Base-by-base conservation (phyloP, 2,329 filamentous ascomycete genomes). In the Ustulina deusta region DNA sequence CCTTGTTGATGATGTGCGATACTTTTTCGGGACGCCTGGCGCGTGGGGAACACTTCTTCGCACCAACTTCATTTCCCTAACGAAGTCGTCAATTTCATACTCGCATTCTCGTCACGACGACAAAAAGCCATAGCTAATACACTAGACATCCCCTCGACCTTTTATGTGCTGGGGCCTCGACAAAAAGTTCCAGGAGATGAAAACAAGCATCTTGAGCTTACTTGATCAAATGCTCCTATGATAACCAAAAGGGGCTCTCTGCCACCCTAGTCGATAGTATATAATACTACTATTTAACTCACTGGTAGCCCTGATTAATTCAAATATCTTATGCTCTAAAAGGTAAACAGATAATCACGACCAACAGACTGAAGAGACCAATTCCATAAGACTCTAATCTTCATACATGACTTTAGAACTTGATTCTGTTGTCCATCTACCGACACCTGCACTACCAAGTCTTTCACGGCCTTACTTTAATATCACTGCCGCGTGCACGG, bases 191-290 rank as follows among this genome's bases (percentile, higher is more conserved):
- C 15, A 34, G 27, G 20, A 42, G 40, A 52, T 40, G 22, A 6
- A 44, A 48, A 57, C 25, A 29, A 63, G 38, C 32, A 38, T 32
- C 38, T 54, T 29, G 36, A 32, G 25, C 38, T 63, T 25, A 22
- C 38, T 17, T n/a, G 22, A 54, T n/a, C 13, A 27, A 38, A 40
- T 27, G n/a, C 40, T 25, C n/a, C 34, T 11, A 42, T 34, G n/a
- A 38, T 49, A 54, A 54, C 15, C 20, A 48, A 32, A 56, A 38
- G 36, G 38, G 29, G 52, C 17, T 40, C 48, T 68, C 34, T 57
- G 10, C 4, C 20, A 67, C 27, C 66, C 62, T 36, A 5, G 66
- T 65, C 58, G 42, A 65, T 65, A 65, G 5, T 38, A 65, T 44
- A 38, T 22, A 51, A 61, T 52, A 20, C 49, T 49, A 56, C 44